Conservation (phyloP, 2,329 filamentous ascomycete genomes). For the Pyricularia pennisetigena region DNA sequence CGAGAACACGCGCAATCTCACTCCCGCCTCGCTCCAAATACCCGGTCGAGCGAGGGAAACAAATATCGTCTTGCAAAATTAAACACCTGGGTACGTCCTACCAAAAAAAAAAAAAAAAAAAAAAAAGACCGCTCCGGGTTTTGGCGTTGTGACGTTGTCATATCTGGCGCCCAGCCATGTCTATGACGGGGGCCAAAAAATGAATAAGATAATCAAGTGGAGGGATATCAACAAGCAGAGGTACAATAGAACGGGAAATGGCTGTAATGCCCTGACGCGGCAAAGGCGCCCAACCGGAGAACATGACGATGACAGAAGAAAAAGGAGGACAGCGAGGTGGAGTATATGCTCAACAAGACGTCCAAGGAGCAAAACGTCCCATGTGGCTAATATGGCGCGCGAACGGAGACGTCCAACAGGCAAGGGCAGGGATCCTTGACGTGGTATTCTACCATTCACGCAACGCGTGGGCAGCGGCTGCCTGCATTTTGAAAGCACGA, state of each 20-base stretch:
- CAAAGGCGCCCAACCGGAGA: not conserved
- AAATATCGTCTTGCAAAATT: not conserved
- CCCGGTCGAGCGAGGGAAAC: not conserved
- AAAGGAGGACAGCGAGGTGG: not conserved
- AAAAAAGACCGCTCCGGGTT: not conserved
- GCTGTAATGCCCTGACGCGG: not conserved
- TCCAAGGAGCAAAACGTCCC: not conserved
- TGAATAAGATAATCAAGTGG: not conserved
- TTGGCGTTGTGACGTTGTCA: not conserved
- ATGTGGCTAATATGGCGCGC: not conserved
- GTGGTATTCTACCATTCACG: not conserved
- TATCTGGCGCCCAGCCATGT: not conserved
- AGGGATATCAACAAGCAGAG: not conserved
- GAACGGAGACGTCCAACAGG: too few relatives aligned
- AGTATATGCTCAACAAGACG: not conserved
- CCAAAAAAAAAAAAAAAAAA: not conserved
- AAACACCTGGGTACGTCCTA: not conserved
- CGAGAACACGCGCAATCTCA: not conserved
- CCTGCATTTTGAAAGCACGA: not conserved
- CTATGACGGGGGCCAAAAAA: not conserved
- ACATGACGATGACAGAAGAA: not conserved
- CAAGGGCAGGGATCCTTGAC: not conserved
- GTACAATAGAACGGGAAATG: not conserved
- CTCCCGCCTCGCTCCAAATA: not conserved
- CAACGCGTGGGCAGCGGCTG: not conserved